Evolutionary conservation across 1,284 basidiomycete genomes (phyloP).

Genomic region (Grifola frondosa): DNA sequence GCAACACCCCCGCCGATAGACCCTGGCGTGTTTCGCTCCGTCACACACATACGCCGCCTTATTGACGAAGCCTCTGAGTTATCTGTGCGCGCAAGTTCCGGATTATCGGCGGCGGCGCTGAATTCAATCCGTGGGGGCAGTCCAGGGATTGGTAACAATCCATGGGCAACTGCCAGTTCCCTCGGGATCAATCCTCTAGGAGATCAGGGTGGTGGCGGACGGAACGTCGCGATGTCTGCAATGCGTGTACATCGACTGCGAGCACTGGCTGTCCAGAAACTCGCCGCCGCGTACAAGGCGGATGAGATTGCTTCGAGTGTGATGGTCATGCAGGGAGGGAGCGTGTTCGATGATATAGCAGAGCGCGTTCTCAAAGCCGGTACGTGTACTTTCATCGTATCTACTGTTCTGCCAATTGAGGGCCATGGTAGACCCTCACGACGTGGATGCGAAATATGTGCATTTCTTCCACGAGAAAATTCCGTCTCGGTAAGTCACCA

Average conservation of each 20-base stretch:
- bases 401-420: neutral
- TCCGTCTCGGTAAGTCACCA: slow-evolving; percentile 68
- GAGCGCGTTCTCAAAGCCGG: slow-evolving; percentile 75
- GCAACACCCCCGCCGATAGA: slow-evolving; percentile 79
- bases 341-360: slow-evolving; percentile 82
- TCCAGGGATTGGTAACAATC: slow-evolving; percentile 35
- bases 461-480: slow-evolving; percentile 91
- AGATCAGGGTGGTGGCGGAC: slow-evolving; percentile 50
- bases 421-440: slow-evolving; percentile 57
- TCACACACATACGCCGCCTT: slow-evolving; percentile 68
- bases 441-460: slow-evolving; percentile 78
- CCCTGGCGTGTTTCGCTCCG: slow-evolving; percentile 76
- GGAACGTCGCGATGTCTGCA: slow-evolving; percentile 78
- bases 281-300: slow-evolving; percentile 75
- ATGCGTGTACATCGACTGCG: slow-evolving; percentile 75
- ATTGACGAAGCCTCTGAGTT: slow-evolving; percentile 84
- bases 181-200: slow-evolving; percentile 57
- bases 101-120: slow-evolving; percentile 69
- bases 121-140: slow-evolving; percentile 52
- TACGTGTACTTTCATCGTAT: slow-evolving; percentile 34
- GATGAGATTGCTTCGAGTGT: slow-evolving; percentile 87
- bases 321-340: slow-evolving; percentile 88
- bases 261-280: slow-evolving; percentile 76
- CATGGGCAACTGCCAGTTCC: slow-evolving; percentile 60
- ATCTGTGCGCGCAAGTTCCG: slow-evolving; percentile 77